Base-by-base conservation (phyloP, 2,329 filamentous ascomycete genomes). In the Sporothrix brunneoviolacea region DNA sequence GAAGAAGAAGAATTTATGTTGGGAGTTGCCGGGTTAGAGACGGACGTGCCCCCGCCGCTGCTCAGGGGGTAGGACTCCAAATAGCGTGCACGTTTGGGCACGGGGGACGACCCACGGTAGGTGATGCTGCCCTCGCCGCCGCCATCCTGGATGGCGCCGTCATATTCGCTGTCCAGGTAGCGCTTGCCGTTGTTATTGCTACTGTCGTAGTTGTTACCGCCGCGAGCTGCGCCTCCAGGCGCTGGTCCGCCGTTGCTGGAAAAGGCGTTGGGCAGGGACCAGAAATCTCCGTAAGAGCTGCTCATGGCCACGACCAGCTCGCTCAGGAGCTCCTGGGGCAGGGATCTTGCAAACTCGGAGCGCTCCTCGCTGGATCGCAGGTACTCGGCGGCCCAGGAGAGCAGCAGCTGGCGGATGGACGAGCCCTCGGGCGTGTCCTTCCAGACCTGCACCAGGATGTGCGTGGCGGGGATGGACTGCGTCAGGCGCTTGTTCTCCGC, bases 301-400 rank as follows among this genome's bases (percentile, higher is more conserved):
- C 76, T 80, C 78, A 83, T 82, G 12, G 75, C 69, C 2, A 83
- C 72, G 0, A 84, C 79, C 6, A 84, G 70, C 62, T 83, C 80
- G 54, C 77, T 80, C 7, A 83, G 66, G 1, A 84, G 76, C 57
- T 82, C 77, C 55, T 83, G 76, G 0, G 80, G 80, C 3, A 84
- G 69, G 0, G 77, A 78, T 57, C 76, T 76, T 38, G 76, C 80
- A 58, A 83, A 83, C 53, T 79, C 76, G 8, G 74, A 69, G 16
- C 77, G 70, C 1, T 71, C 70, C 19, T 79, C 73, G 4, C 77
- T 80, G 0, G 75, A 75, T 37, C 76, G 68, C 67, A 83, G 80
- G 57, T 83, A 83, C 62, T 83, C 80, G 22, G 78, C 79, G 2
- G 79, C 76, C 80, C 80, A 84, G 10, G 70, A 73, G 3, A 83